Percentiles rank a stretch among this genome's conserved stretches.
Evolutionary conservation across 1,139 yeast genomes (phyloP).

Genomic region (Suhomyces maxii): DNA sequence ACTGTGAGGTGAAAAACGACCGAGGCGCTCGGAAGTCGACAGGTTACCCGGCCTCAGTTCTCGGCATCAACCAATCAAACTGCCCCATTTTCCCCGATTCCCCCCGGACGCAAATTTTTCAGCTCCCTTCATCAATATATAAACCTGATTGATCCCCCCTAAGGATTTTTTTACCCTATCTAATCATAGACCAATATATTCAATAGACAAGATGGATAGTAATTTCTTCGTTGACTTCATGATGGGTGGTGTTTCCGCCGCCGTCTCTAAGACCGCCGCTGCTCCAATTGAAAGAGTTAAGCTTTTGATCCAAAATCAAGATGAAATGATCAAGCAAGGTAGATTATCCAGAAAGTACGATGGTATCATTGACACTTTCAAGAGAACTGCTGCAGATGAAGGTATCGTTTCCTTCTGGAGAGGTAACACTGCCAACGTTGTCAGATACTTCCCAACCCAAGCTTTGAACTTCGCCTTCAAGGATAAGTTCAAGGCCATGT

Average conservation of each 20-base stretch:
- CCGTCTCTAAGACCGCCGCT: conserved; percentile 56
- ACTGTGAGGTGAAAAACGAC: conserved; percentile 1
- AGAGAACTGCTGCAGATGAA: conserved; percentile 54
- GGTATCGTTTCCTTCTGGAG: conserved; percentile 55
- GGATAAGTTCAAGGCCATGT: conserved; percentile 52
- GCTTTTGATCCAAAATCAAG: conserved; percentile 55
- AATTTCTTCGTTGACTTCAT: conserved; percentile 36
- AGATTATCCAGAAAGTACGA: conserved; percentile 51
- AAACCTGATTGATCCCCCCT: conserved; percentile 8
- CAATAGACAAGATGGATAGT: conserved; percentile 18
- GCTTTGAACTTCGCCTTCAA: conserved; percentile 56
- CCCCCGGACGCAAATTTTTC: conserved; percentile 14
- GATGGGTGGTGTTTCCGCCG: conserved; percentile 61
- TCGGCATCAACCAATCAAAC: conserved; percentile 7
- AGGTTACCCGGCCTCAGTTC: conserved; percentile 9
- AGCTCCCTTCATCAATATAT: conserved; percentile 8
- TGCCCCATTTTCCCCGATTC: conserved; percentile 10
- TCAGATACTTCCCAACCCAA: conserved; percentile 59
- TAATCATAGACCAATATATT: conserved; percentile 14
- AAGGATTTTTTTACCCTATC: conserved; percentile 7
- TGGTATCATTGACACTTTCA: conserved; percentile 53
- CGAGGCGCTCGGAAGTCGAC: conserved; percentile 1
- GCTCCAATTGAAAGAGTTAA: conserved; percentile 59
- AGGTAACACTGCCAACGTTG: conserved; percentile 58
- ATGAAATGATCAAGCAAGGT: conserved; percentile 56